Conservation (phyloP, 2,329 filamentous ascomycete genomes). For the Madurella fahalii region DNA sequence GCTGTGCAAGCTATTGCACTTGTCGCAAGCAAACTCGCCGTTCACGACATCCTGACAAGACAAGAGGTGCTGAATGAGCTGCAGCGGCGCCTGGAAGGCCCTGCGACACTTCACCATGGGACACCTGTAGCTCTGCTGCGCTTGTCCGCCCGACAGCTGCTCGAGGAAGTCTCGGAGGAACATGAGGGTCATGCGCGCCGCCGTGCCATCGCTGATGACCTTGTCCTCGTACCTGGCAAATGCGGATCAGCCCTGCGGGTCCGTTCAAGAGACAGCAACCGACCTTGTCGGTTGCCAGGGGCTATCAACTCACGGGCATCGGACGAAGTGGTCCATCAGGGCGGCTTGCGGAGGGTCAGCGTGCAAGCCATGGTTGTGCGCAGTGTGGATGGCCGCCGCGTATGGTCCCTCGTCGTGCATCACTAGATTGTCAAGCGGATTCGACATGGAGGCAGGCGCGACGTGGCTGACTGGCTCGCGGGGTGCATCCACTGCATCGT, state of each 20-base stretch:
- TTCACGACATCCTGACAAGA: conserved; percentile 26
- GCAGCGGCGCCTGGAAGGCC: conserved; percentile 23
- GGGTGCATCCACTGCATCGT: conserved; percentile 28
- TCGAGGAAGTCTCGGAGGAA: conserved; percentile 30
- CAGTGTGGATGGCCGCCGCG: conserved; percentile 18
- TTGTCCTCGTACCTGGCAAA: conserved; percentile 28
- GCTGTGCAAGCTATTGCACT: conserved; percentile 27
- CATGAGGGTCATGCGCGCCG: conserved; percentile 29
- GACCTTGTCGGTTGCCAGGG: neutral
- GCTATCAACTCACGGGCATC: conserved; percentile 25
- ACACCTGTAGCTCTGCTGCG: conserved; percentile 24
- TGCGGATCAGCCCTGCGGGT: neutral
- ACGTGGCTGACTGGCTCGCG: conserved; percentile 24
- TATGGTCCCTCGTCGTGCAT: conserved; percentile 26
- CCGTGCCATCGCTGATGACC: conserved; percentile 26
- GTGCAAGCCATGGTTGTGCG: conserved; percentile 20
- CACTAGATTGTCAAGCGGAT: conserved; percentile 22
- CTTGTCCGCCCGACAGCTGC: conserved; percentile 19
- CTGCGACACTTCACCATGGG: conserved; percentile 28
- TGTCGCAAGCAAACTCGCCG: conserved; percentile 30
- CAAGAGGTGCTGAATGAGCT: conserved; percentile 29
- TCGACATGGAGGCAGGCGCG: conserved; percentile 26
- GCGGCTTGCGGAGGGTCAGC: conserved; percentile 13
- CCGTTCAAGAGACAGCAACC: neutral
- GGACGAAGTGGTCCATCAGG: conserved; percentile 18